These are phyloP conservation scores for Phoma sp. DNA, from an alignment of 2,329 filamentous ascomycete species.

Conservation along the genomic window DNA sequence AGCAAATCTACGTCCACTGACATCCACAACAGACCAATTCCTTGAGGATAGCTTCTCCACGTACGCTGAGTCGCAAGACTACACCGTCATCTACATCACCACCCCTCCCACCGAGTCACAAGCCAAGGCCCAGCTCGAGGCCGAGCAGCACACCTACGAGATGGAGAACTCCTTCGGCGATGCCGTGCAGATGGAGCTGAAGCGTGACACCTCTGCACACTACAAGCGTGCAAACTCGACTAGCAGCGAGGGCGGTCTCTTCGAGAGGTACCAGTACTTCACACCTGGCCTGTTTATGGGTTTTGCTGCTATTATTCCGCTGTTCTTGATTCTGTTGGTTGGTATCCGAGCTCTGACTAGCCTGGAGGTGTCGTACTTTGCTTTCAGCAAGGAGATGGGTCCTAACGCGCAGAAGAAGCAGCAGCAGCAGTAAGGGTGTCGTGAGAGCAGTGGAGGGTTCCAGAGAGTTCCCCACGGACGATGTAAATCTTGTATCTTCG, in stretches of 20 bases:
- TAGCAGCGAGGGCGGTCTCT: slow-evolving; percentile 58
- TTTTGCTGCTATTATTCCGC: slow-evolving; percentile 71
- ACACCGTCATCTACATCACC: slow-evolving; percentile 79
- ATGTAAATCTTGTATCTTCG: slow-evolving; percentile 21
- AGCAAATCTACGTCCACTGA: slow-evolving; percentile 4
- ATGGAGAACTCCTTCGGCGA: slow-evolving; percentile 67
- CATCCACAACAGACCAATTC: slow-evolving; percentile 28
- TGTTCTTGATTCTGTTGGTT: slow-evolving; percentile 79
- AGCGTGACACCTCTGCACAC: slow-evolving; percentile 63
- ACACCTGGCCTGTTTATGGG: slow-evolving; percentile 92
- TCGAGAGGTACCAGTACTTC: slow-evolving; percentile 95
- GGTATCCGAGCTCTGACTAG: slow-evolving; percentile 78
- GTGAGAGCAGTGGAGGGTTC: not conserved
- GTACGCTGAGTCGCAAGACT: slow-evolving; percentile 58
- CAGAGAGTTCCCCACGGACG: not conserved
- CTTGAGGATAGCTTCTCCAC: slow-evolving; percentile 38
- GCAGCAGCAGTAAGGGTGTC: slow-evolving; percentile 40
- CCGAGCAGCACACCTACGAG: slow-evolving; percentile 60
- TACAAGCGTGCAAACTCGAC: slow-evolving; percentile 31
- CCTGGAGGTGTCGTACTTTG: slow-evolving; percentile 88
- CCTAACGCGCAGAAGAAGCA: slow-evolving; percentile 86
- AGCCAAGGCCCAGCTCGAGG: slow-evolving; percentile 30
- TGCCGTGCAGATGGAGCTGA: slow-evolving; percentile 73
- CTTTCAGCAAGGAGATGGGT: slow-evolving; percentile 96
- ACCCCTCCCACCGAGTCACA: slow-evolving; percentile 56